Conservation (phyloP, 1,284 basidiomycete species). For the Wallemia ichthyophaga region DNA sequence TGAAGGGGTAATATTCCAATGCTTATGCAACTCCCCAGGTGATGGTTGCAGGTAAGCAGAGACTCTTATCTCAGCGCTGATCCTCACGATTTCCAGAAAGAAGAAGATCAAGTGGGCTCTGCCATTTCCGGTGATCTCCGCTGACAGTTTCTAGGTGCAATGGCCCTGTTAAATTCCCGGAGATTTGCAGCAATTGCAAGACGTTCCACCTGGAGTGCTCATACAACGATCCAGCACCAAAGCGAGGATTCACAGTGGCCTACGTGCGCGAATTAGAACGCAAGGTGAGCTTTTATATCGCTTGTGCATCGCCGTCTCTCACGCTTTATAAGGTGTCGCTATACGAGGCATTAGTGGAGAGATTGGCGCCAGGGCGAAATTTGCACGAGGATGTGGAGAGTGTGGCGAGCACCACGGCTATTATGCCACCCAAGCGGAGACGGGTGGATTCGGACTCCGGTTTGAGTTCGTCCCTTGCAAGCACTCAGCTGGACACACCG, state of each 20-base stretch:
- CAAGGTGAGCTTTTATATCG: not conserved
- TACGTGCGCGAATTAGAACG: not conserved
- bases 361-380: not conserved
- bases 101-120: not conserved
- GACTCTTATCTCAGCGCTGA: not conserved
- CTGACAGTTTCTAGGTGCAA: not conserved
- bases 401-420: not conserved
- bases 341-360: not conserved
- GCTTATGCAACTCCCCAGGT: not conserved
- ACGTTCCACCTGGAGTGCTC: not conserved
- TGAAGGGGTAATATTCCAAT: not conserved
- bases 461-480: too few relatives aligned
- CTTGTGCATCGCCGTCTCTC: too few relatives aligned
- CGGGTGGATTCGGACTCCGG: too few relatives aligned
- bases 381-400: not conserved
- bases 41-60: not conserved
- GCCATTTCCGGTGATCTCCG: too few relatives aligned
- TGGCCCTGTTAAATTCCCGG: not conserved
- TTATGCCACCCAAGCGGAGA: not conserved
- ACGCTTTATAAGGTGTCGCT: not conserved
- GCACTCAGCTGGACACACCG: too few relatives aligned
- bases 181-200: not conserved
- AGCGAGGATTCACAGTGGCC: not conserved
- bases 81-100: not conserved
- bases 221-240: not conserved